Evolutionary conservation across 306 rosid species (phyloP), one percentile per base, ranked within the genome.

Genomic region (Bauhinia variegata): DNA sequence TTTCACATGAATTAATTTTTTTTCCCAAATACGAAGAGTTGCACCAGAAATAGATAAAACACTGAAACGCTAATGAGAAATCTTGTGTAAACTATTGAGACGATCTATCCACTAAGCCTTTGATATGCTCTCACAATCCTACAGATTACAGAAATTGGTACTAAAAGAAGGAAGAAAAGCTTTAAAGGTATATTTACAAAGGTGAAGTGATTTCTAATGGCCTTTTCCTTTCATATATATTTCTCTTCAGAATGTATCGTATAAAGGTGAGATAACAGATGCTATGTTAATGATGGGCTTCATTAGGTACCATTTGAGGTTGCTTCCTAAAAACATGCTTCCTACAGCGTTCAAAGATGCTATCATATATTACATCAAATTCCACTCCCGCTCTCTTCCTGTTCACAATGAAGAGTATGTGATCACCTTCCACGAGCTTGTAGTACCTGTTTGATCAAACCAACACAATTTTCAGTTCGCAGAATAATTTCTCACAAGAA

Each of bases 361-460:
- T 81, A 64, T 95, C 92, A 50, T 95, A 95, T 72, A 95, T 78
- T n/a, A 90, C 54, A 68, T 95, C 99, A 79, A 95, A 95, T 50
- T 90, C 84, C 65, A 95, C 89, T 62, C 99, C 99, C 8, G 97
- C 99, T 83, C 99, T 88, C 79, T 90, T 97, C 28, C 97, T 51
- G 18, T 95, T 95, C 52, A 95, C 72, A 38, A 95, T 82, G 84
- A 90, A 95, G 39, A 80, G 44, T 32, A 95, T 63, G 78, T 95
- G 99, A 80, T 95, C 99, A 16, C 89, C 99, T 67, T 90, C 96
- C 81, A 95, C 95, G 51, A 67, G 56, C 85, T 79, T 95, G 91
- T 90, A 90, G 85, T 95, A 95, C 99, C 99, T 95, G 83, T 68
- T 71, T 60, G 55, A 61, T 50, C 67, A 51, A 41, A 23, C n/a